Percentiles rank a stretch among this genome's conserved stretches.
These are phyloP conservation scores for Penicillium goetzii DNA, from an alignment of 495 filamentous ascomycete genomes.

Conservation along the genomic window DNA sequence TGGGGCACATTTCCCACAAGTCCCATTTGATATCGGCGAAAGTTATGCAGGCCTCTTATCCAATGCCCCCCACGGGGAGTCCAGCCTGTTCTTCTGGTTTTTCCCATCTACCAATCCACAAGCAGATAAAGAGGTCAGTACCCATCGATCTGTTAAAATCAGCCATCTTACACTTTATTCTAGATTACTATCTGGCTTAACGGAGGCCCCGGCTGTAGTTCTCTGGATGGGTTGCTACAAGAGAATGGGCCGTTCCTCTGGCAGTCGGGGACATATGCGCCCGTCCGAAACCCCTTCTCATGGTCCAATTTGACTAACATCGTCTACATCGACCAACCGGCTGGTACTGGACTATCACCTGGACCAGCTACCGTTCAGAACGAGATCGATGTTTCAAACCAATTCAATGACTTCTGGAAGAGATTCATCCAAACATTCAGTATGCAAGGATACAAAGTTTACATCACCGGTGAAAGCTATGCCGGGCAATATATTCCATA, in stretches of 20 bases:
- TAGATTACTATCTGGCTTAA: conserved; percentile 73
- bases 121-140: conserved; percentile 62
- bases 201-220: conserved; percentile 71
- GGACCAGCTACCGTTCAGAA: conserved; percentile 63
- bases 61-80: conserved; percentile 58
- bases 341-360: conserved; percentile 73
- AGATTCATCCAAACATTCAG: conserved; percentile 70
- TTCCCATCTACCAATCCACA: conserved; percentile 63
- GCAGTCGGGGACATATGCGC: conserved; percentile 67
- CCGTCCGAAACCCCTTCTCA: conserved; percentile 65
- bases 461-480: conserved; percentile 72
- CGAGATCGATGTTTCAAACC: conserved; percentile 64
- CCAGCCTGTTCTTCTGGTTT: conserved; percentile 77
- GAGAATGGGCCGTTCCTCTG: conserved; percentile 80
- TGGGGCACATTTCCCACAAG: conserved; percentile 68
- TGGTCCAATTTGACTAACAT: conserved; percentile 80
- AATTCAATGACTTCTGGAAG: conserved; percentile 74
- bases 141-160: neutral
- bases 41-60: conserved; percentile 75
- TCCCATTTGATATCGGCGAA: conserved; percentile 76
- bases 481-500: conserved; percentile 82
- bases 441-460: conserved; percentile 65
- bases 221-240: conserved; percentile 69
- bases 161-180: conserved; percentile 39
- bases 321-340: conserved; percentile 76